These are phyloP conservation scores for Crassisporium funariophilum DNA, from an alignment of 768 basidiomycete genomes.

Conservation along the genomic window DNA sequence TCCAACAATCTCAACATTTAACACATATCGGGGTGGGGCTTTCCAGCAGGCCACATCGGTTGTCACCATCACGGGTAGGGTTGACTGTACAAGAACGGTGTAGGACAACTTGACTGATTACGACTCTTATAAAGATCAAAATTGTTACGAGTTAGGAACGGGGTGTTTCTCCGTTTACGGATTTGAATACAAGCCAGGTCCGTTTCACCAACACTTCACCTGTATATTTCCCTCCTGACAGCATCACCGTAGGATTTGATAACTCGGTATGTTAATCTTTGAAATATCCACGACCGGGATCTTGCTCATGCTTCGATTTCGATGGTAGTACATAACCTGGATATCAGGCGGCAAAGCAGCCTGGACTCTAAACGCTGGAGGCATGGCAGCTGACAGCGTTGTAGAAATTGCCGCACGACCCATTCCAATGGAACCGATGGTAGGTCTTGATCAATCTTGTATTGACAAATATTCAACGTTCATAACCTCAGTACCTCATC, in stretches of 20 bases:
- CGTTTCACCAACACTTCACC: slow-evolving; percentile 5
- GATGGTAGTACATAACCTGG: slow-evolving; percentile 76
- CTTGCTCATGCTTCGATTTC: slow-evolving; percentile 4
- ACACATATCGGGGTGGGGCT: slow-evolving; percentile 72
- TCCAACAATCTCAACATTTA: slow-evolving; percentile 50
- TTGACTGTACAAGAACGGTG: no score
- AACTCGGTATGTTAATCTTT: slow-evolving; percentile 12
- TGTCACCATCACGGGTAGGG: slow-evolving; percentile 59
- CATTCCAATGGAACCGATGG: slow-evolving; percentile 85
- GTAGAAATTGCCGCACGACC: slow-evolving; percentile 70
- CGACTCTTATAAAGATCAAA: slow-evolving; percentile 49
- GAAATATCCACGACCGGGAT: no score
- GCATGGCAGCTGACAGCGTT: slow-evolving; percentile 53
- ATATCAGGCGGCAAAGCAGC: slow-evolving; percentile 58
- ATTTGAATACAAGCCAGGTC: slow-evolving; percentile 78
- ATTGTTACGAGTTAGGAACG: slow-evolving; percentile 60
- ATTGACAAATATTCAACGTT: slow-evolving; percentile 1
- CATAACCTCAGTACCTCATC: slow-evolving; percentile 62
- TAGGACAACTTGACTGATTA: background rate
- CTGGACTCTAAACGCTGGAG: slow-evolving; percentile 72
- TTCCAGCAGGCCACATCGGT: slow-evolving; percentile 86
- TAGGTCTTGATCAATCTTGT: slow-evolving; percentile 26
- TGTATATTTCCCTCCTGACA: background rate
- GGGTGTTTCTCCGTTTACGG: slow-evolving; percentile 74
- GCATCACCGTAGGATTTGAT: slow-evolving; percentile 22